Evolutionary conservation across 352 stramenopile species (phyloP).

Genomic region (Thraustotheca clavata): DNA sequence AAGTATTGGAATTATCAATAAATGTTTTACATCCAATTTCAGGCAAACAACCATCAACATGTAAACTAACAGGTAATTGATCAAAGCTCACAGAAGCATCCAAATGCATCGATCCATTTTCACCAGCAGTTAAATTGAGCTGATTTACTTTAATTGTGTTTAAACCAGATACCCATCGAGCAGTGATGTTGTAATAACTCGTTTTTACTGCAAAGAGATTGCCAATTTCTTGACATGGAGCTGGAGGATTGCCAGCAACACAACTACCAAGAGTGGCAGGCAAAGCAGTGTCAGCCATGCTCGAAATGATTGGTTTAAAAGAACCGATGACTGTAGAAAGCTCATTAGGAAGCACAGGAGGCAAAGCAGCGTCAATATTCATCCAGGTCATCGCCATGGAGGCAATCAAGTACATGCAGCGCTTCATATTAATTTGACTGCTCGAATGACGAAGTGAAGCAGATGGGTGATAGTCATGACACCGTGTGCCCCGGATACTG

Average conservation of each 20-base stretch:
- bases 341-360: slow-evolving; percentile 9
- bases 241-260: background rate
- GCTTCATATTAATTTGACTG: background rate
- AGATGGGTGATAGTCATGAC: background rate
- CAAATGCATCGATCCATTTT: slow-evolving; percentile 9
- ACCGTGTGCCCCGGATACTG: background rate
- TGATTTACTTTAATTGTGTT: slow-evolving; percentile 9
- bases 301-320: slow-evolving; percentile 7
- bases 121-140: background rate
- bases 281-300: slow-evolving; percentile 9
- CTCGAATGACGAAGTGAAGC: slow-evolving; percentile 1
- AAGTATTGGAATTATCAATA: slow-evolving; percentile 15
- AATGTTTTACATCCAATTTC: slow-evolving; percentile 11
- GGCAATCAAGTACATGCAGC: background rate
- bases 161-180: slow-evolving; percentile 19
- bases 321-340: background rate
- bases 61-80: slow-evolving; percentile 10
- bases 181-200: slow-evolving; percentile 13
- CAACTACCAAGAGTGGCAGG: slow-evolving; percentile 19
- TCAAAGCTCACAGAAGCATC: slow-evolving; percentile 6
- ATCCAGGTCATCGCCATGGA: background rate
- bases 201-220: slow-evolving; percentile 13
- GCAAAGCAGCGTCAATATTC: background rate
- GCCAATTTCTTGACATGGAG: slow-evolving; percentile 14
- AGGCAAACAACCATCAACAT: slow-evolving; percentile 10